Evolutionary conservation across 192 early-diverging fungal genomes (phyloP).

Genomic region (Backusella sp.): DNA sequence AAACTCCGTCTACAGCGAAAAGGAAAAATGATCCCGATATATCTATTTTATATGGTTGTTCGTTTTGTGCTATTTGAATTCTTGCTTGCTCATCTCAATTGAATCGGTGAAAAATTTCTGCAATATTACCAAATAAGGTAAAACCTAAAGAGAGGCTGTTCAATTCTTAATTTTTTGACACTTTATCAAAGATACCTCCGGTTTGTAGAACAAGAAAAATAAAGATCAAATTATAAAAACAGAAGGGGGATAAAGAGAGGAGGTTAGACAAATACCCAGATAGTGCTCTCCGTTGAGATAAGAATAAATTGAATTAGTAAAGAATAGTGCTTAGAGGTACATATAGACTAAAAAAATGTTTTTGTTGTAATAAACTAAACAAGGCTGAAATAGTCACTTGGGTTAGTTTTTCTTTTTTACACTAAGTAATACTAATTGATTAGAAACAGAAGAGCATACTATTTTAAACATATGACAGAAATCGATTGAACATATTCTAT

Average conservation of each 20-base stretch:
- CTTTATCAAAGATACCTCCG: background rate
- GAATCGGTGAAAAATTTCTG: background rate
- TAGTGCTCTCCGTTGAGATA: background rate
- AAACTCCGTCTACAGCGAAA: background rate
- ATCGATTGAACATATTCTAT: background rate
- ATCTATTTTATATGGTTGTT: background rate
- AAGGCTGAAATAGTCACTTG: background rate
- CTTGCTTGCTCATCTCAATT: background rate
- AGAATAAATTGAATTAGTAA: background rate
- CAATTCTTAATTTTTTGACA: background rate
- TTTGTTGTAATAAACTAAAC: background rate
- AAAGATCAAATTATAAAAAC: background rate
- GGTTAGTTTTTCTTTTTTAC: background rate
- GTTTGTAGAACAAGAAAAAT: background rate
- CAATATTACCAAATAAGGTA: background rate
- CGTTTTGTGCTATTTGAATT: background rate
- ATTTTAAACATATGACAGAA: background rate
- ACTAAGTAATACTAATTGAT: background rate
- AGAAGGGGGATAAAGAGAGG: no score
- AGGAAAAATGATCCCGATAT: background rate
- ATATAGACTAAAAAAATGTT: no score
- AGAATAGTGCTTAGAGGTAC: background rate
- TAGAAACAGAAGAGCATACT: background rate
- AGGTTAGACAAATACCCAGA: background rate
- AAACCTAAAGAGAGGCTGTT: background rate